Conservation (phyloP, 495 filamentous ascomycete genomes). For the Penicillium chermesinum region DNA sequence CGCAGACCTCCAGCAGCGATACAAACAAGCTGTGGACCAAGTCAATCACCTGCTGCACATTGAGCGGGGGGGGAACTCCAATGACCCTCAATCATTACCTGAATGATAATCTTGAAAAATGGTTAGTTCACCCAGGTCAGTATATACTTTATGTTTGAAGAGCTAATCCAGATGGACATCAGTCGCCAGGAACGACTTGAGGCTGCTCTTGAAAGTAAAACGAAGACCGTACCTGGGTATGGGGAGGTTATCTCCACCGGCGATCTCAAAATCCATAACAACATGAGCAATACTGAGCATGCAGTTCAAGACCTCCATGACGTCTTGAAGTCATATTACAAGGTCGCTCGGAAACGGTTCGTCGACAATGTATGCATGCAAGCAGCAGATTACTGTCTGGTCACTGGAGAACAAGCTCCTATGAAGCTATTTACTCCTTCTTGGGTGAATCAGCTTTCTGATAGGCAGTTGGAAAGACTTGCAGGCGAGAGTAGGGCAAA, state of each 20-base stretch:
- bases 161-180: neutral
- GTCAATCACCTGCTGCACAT: slow-evolving; percentile 43
- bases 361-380: slow-evolving; percentile 51
- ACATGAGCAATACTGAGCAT: slow-evolving; percentile 45
- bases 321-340: slow-evolving; percentile 55
- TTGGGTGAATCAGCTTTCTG: slow-evolving; percentile 31
- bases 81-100: slow-evolving; percentile 53
- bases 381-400: slow-evolving; percentile 29
- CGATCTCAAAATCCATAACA: neutral
- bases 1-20: slow-evolving; percentile 39
- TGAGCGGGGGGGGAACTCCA: slow-evolving; percentile 41
- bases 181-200: neutral
- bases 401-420: slow-evolving; percentile 29
- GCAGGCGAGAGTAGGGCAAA: slow-evolving; percentile 40
- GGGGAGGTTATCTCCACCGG: slow-evolving; percentile 15
- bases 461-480: slow-evolving; percentile 37
- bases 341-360: slow-evolving; percentile 51
- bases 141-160: slow-evolving; percentile 1
- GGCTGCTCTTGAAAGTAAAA: neutral
- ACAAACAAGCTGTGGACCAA: slow-evolving; percentile 39
- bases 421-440: slow-evolving; percentile 30
- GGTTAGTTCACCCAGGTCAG: slow-evolving; percentile 23
- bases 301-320: slow-evolving; percentile 52
- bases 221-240: slow-evolving; percentile 7
- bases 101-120: slow-evolving; percentile 43